A percentile compares a stretch with the other conserved stretches of the same genome.
Conservation (phyloP, 805 yeast species). For the Naumovozyma dairenensis region DNA sequence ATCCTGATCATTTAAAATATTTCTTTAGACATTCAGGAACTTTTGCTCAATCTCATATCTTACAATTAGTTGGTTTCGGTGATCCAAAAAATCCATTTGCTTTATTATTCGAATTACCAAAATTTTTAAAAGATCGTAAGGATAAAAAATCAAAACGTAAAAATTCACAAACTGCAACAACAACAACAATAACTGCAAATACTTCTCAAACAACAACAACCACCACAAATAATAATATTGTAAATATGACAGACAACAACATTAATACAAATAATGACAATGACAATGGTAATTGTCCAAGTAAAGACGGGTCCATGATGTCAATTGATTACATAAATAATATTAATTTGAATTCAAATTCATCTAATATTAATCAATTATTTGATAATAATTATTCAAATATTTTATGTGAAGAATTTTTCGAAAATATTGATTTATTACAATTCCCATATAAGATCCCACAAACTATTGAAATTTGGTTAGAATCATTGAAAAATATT, state of each 20-base stretch:
- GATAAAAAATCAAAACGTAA: constrained; percentile 60
- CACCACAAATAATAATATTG: not conserved
- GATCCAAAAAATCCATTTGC: constrained; percentile 70
- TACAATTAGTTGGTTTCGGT: constrained; percentile 71
- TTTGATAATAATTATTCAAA: not conserved
- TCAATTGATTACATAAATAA: no score
- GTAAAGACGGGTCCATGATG: not conserved
- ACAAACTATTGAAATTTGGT: constrained; percentile 36
- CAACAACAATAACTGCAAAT: not conserved
- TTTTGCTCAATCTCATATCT: constrained; percentile 67
- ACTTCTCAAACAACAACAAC: constrained; percentile 2
- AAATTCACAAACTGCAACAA: constrained; percentile 10
- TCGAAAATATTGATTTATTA: constrained; percentile 23
- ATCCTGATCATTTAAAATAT: constrained; percentile 37
- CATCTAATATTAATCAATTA: not conserved
- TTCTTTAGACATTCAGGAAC: constrained; percentile 71
- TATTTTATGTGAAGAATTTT: constrained; percentile 8
- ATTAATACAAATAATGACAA: not conserved
- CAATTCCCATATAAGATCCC: constrained; percentile 19
- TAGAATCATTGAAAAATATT: constrained; percentile 41
- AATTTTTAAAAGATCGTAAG: constrained; percentile 58
- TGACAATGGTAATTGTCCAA: not conserved
- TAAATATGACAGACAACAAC: not conserved
- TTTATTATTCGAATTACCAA: constrained; percentile 59
- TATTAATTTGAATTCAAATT: not conserved